Evolutionary conservation across 208 protist genomes (phyloP), one percentile per base, ranked within the genome.

Genomic region (Crithidia expoeki): DNA sequence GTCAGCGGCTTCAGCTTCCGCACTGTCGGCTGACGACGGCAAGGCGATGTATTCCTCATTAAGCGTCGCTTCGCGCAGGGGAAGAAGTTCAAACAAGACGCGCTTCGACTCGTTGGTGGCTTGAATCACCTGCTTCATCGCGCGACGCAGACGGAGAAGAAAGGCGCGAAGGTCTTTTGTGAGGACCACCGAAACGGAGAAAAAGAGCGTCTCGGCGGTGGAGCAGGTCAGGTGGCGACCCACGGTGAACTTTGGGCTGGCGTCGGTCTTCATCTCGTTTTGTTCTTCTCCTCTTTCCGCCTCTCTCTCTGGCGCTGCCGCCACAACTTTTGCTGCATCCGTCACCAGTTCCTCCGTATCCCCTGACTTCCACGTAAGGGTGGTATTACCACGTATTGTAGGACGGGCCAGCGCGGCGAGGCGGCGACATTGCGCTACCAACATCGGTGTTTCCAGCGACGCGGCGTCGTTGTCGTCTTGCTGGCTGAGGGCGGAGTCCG

Each of bases 1-100:
- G 10, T 66, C 38, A 46, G 73, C 72, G 36, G 14, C 27, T 12
- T 49, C 36, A 2, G 30, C 33, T 14, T 74, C 62, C 44, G 76
- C 58, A 23, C 57, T 64, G 4, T 70, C 74, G 27, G 70, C 66
- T 36, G 55, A 33, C 33, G 33, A 10, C 11, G 44, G 49, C 10
- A 30, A 53, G 33, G 80, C 82, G 63, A 92, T 92, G 72, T 88
- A 95, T 72, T 95, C 87, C 61, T 93, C 90, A n/a, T 76, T 58
- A 14, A 84, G 64, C 7, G 77, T 80, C 14, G 34, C 57, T 46
- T 86, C 80, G 30, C 87, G 81, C 47, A 93, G 59, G 16, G 51
- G 72, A 23, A 93, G 62, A 10, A 95, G 64, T 12, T 79, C 61
- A 9, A 72, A 64, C 9, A 95, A 62, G 16, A 81, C 36, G n/a